Evolutionary conservation across 495 filamentous ascomycete genomes (phyloP), one percentile per base, ranked within the genome.

Genomic region (Tuber melanosporum): DNA sequence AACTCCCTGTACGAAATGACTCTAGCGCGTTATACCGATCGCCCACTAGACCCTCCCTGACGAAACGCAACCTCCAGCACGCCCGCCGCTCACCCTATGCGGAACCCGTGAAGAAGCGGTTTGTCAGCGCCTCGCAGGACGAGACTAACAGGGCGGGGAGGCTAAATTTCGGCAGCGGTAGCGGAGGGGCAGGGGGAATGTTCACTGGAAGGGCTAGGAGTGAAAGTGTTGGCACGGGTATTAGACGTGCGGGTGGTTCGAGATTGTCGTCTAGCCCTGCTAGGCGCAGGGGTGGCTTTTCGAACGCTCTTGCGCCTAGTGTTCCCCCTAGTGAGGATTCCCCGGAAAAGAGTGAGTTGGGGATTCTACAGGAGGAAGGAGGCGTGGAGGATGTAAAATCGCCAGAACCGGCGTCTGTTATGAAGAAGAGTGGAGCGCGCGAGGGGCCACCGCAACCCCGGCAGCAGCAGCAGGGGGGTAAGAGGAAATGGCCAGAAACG

Each of bases 1-100:
- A 80, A 22, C 78, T 79, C 52, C 78, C 78, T 46, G 46, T 80
- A 14, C 77, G 71, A n/a, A 75, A 79, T 42, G 75, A 76, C 39
- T 71, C 77, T 1, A 78, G 39, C 9, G 2, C 75, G 22, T 39
- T 74, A 32, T 77, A 79, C 77, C 17, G 17, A 32, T 74, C 71
- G 14, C 62, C 77, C 15, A 36, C 71, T 22, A 26, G 32, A 32
- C 32, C 57, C 52, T 62, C 52, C 32, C 17, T 66, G 17, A 45
- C 7, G 36, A 78, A 66, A 47, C 43, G 39, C 32, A 20, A 39
- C 41, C 52, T 42, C 36, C 52, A 46, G 4, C 75, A 26, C 19
- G 22, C 71, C 19, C 74, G 69, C 12, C 76, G 26, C 26, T 72
- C 74, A 26, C 76, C 76, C 32, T 78, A 77, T 47, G 66, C 49